Evolutionary conservation across 2,329 filamentous ascomycete genomes (phyloP).

Genomic region (Colletotrichum eleusines): DNA sequence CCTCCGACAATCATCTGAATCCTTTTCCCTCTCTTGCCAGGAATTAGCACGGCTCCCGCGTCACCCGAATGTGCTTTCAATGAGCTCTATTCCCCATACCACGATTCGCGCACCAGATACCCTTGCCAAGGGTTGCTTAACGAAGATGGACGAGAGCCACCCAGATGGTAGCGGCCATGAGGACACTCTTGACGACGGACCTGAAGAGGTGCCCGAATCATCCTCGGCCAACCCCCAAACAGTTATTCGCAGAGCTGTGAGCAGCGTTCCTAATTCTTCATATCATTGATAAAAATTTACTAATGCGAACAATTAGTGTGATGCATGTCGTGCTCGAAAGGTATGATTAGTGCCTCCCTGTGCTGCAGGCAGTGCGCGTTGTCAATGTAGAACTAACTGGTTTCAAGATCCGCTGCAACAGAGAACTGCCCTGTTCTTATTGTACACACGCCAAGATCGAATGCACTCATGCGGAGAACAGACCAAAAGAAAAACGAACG

Average conservation of each 20-base stretch:
- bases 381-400: neutral
- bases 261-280: neutral
- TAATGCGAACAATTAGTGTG: constrained; percentile 45
- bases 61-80: neutral
- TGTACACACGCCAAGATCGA: constrained; percentile 53
- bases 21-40: neutral
- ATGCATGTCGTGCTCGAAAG: constrained; percentile 51
- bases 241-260: constrained; percentile 39
- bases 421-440: constrained; percentile 53
- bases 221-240: constrained; percentile 18
- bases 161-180: constrained; percentile 32
- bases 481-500: constrained; percentile 53
- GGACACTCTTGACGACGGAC: constrained; percentile 30
- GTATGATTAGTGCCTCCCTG: constrained; percentile 34
- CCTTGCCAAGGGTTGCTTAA: neutral
- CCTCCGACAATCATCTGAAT: constrained; percentile 14
- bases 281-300: neutral
- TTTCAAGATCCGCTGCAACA: constrained; percentile 53
- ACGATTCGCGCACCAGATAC: neutral
- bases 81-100: neutral
- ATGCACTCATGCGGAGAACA: constrained; percentile 51
- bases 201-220: constrained; percentile 23
- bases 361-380: neutral
- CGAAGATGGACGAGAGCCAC: constrained; percentile 38
- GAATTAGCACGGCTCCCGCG: neutral